Conservation (phyloP, 495 filamentous ascomycete genomes). For the Trypethelium eluteriae region DNA sequence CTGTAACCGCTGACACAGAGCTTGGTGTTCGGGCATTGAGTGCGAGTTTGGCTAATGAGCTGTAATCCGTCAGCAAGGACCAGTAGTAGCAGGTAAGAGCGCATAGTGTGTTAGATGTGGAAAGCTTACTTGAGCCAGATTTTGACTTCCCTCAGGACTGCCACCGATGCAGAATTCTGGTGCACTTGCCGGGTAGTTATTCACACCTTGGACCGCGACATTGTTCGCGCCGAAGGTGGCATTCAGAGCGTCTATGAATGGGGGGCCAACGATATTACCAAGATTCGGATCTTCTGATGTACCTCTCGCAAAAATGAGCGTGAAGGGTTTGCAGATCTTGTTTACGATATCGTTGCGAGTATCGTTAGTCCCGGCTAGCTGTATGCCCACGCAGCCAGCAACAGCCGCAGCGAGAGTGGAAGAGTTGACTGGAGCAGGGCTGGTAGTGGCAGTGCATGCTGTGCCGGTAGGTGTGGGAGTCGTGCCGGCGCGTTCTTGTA, state of each 20-base stretch:
- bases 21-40: slow-evolving; percentile 29
- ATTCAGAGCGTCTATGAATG: slow-evolving; percentile 15
- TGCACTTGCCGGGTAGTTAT: slow-evolving; percentile 15
- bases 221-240: slow-evolving; percentile 11
- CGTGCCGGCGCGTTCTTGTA: slow-evolving; percentile 6
- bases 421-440: background rate
- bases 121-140: slow-evolving; percentile 12
- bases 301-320: slow-evolving; percentile 22
- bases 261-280: slow-evolving; percentile 19
- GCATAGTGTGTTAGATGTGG: background rate
- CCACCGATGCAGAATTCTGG: slow-evolving; percentile 15
- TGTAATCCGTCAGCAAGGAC: background rate
- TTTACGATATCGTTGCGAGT: slow-evolving; percentile 20
- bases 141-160: slow-evolving; percentile 12
- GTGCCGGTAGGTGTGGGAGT: slow-evolving; percentile 8
- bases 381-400: slow-evolving; percentile 6
- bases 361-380: background rate
- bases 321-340: slow-evolving; percentile 16
- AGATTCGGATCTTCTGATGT: slow-evolving; percentile 19
- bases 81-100: background rate
- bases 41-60: slow-evolving; percentile 21
- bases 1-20: slow-evolving; percentile 29
- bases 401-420: background rate
- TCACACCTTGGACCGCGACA: slow-evolving; percentile 21
- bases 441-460: slow-evolving; percentile 1